Evolutionary conservation across 352 stramenopile genomes (phyloP), one percentile per base, ranked within the genome.

Genomic region (Thraustotheca clavata): DNA sequence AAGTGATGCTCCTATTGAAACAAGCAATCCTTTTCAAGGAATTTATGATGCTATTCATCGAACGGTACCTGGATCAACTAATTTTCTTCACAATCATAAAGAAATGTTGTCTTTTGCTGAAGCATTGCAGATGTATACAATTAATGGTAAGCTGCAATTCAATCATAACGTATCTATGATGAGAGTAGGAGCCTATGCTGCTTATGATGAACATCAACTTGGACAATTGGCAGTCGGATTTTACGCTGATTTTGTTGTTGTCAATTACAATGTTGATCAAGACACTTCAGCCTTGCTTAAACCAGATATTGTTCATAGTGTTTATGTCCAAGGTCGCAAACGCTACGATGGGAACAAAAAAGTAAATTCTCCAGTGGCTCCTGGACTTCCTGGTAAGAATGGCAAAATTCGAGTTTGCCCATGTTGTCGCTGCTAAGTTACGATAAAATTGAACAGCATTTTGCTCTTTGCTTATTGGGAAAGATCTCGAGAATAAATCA

Each of bases 1-100:
- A 29, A 92, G 80, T 24, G 87, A 96, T 36, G 78, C 81, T 26
- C 87, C 87, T 7, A 91, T 96, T 29, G 87, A 96, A 67, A 92
- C 80, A 16, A 88, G 79, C 61, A 89, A 91, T 38, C 87, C 87
- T 24, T 91, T 95, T 67, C 79, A 89, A 67, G 87, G 87, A 29
- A 90, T 96, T 43, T 96, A 88, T 66, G 87, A 96, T 46, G 82
- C 86, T 16, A 89, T 96, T 1, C 90, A 82, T 55, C 83, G 87
- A 4, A 71, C 69, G 22, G 72, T 69, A 12, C 70, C 74, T 1
- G 67, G 79, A n/a, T 33, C 41, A 16, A 59, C 77, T 7, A 77
- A 79, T 3, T 89, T 86, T 43, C 69, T 91, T 7, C 35, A 62
- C 43, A 39, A 59, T 18, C 83, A 76, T 0, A 50, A 80, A 18